Evolutionary conservation across 2,329 filamentous ascomycete species (phyloP), one percentile per base, ranked within the genome.

Genomic region (Cryoendolithus antarcticus): DNA sequence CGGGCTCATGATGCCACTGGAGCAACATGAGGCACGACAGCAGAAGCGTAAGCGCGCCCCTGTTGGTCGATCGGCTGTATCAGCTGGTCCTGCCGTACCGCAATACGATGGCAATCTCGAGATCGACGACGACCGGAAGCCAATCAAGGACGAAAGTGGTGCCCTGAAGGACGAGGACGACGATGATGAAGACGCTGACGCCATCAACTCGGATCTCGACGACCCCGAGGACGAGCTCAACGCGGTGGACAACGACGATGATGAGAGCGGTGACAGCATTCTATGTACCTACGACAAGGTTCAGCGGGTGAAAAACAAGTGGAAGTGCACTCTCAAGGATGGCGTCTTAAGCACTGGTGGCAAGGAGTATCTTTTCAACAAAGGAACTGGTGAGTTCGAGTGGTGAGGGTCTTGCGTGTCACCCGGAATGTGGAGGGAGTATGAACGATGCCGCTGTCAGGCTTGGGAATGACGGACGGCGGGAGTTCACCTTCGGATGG

Each of bases 271-370:
- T 32, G 75, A 79, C 29, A 75, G 82, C 48, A 96, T 98, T 84
- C 78, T 98, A 31, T 98, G 91, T 69, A 95, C 93, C 59, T 98
- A 98, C 60, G 91, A 98, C 69, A 98, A 98, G 69, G 91, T 98
- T 7, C 89, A 96, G 65, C 75, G 91, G 35, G 91, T 96, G 55
- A 98, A 98, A 78, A 98, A 96, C 67, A 98, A 59, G 55, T 65
- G 82, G 82, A 98, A 98, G 82, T 98, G 91, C 65, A 88, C 86
- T 1, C 77, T 98, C 47, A 96, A 96, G 67, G 91, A 98, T 56
- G 91, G 91, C 12, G 84, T 98, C 11, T 71, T 98, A 50, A 93
- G 84, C 33, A 86, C 93, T 30, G 88, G 89, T 50, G 85, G 86
- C 50, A 93, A 85, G 64, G 91, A 98, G 72, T 81, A 62, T 57